Conservation (phyloP, 345 rosid species). For the Sapria himalayana region DNA sequence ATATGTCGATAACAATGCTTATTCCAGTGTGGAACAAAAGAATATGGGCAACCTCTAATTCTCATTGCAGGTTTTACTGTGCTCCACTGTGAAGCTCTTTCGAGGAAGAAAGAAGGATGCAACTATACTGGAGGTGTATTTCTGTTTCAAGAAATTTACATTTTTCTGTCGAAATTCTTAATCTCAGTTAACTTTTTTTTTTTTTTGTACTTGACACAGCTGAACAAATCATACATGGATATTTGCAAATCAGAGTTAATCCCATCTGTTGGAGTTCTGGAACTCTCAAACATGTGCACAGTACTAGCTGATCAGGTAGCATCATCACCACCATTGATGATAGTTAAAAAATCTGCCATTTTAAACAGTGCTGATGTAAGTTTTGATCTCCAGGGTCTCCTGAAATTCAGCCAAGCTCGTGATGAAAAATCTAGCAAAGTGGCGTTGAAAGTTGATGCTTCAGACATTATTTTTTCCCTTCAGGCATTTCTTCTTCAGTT, state of each 20-base stretch:
- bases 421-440: constrained; percentile 54
- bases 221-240: constrained; percentile 43
- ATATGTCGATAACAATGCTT: background rate
- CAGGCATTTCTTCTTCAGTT: constrained; percentile 20
- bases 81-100: constrained; percentile 59
- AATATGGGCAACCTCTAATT: too few species aligned
- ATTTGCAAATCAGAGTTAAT: constrained; percentile 50
- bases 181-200: background rate
- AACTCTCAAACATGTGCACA: constrained; percentile 51
- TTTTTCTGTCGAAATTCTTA: constrained; percentile 1
- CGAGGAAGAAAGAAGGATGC: constrained; percentile 74
- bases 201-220: constrained; percentile 18
- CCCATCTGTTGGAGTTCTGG: constrained; percentile 48
- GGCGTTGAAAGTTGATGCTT: constrained; percentile 46
- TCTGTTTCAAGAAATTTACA: background rate
- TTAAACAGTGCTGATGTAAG: background rate
- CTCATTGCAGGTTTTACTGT: constrained; percentile 43
- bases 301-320: constrained; percentile 74
- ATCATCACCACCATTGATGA: background rate
- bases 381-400: constrained; percentile 33
- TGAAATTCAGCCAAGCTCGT: constrained; percentile 55
- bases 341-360: background rate
- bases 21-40: too few species aligned
- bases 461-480: constrained; percentile 65
- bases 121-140: constrained; percentile 43